Percentiles rank a stretch among this genome's conserved stretches.
Conservation (phyloP, 176 grass and related monocot genomes). For the Tillandsia fasciculata region DNA sequence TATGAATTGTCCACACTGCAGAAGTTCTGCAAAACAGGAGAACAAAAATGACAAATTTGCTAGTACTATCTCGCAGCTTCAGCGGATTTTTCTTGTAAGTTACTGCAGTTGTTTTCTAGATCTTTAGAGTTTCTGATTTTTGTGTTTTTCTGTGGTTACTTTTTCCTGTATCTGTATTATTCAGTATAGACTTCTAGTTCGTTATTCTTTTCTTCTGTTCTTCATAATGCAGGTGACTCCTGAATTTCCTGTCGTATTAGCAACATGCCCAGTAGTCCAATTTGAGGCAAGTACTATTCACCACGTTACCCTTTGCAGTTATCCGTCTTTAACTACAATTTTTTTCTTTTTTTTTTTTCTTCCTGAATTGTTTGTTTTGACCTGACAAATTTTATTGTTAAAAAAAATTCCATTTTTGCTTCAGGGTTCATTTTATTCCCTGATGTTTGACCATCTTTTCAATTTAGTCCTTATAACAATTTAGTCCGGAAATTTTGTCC, state of each 20-base stretch:
- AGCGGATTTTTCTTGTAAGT: conserved; percentile 90
- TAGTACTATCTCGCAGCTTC: conserved; percentile 68
- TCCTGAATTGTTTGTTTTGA: too few relatives aligned
- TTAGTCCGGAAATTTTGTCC: too few relatives aligned
- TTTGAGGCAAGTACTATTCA: conserved; percentile 51
- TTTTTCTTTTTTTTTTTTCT: too few relatives aligned
- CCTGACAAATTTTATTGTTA: too few relatives aligned
- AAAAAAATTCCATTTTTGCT: too few relatives aligned
- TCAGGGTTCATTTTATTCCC: too few relatives aligned
- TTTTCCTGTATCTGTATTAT: too few relatives aligned
- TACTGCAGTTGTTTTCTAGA: conserved; percentile 5
- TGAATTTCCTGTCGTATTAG: conserved; percentile 61
- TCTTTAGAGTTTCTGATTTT: background rate
- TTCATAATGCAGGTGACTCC: conserved; percentile 60
- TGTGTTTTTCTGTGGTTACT: too few relatives aligned
- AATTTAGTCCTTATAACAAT: too few relatives aligned
- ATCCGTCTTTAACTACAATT: background rate
- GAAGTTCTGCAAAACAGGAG: conserved; percentile 35
- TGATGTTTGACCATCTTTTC: too few relatives aligned
- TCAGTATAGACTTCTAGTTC: background rate
- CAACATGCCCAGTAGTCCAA: conserved; percentile 71
- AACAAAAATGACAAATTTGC: conserved; percentile 55
- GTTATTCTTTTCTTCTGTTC: background rate
- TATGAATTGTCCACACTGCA: conserved; percentile 93
- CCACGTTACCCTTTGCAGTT: conserved; percentile 1